phyloP scores from a whole-genome alignment of 495 filamentous ascomycete genomes.

The Aspergillus campestris region DNA sequence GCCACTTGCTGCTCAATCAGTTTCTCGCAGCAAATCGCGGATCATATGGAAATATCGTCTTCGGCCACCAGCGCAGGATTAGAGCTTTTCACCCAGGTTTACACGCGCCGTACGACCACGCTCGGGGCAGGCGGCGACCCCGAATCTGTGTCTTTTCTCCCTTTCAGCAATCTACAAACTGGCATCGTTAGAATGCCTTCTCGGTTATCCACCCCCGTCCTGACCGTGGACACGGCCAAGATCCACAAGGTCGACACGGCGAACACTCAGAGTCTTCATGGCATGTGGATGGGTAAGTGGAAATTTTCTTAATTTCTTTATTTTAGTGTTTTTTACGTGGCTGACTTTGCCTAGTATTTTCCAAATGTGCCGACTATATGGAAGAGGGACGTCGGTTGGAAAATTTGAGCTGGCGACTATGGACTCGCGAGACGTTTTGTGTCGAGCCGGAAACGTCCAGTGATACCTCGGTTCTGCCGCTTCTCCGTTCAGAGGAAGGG shows the following conservation, averaged over 20 bases:
- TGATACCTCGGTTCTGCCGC: conserved; percentile 34
- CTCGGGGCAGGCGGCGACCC: conserved; percentile 46
- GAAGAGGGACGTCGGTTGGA: conserved; percentile 88
- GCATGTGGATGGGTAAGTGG: conserved; percentile 91
- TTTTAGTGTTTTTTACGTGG: neutral
- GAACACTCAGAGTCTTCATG: conserved; percentile 87
- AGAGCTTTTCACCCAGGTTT: conserved; percentile 6
- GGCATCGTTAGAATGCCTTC: conserved; percentile 45
- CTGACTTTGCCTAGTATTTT: conserved; percentile 50
- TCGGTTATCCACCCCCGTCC: conserved; percentile 58
- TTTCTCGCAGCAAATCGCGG: conserved; percentile 10
- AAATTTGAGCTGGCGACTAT: conserved; percentile 93
- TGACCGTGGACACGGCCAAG: conserved; percentile 75
- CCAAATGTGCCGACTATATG: conserved; percentile 87
- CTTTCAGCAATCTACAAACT: conserved; percentile 8
- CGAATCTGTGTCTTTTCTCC: conserved; percentile 24
- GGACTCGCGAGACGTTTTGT: conserved; percentile 94
- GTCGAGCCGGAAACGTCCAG: conserved; percentile 59
- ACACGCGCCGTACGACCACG: conserved; percentile 43
- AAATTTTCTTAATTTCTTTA: neutral
- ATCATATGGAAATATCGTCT: neutral
- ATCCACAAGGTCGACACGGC: conserved; percentile 91
- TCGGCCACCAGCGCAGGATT: conserved; percentile 6
- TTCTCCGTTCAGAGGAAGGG: conserved; percentile 33
- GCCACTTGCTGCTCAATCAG: conserved; percentile 16